Base-by-base conservation (phyloP, 2,329 filamentous ascomycete species). In the Monascus ruber region DNA sequence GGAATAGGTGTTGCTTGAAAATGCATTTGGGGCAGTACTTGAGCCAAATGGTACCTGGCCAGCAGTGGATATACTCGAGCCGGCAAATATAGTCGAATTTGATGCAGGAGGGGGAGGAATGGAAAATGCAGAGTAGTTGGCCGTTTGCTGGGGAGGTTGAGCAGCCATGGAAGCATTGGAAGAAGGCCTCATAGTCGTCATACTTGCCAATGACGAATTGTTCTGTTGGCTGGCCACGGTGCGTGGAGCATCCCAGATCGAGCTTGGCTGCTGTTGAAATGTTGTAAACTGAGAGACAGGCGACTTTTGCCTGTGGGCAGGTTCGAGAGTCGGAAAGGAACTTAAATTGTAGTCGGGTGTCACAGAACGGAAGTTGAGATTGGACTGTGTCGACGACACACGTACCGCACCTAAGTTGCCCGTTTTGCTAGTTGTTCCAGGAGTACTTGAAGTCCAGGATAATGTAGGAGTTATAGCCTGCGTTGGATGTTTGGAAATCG, bases 261-360 rank as follows among this genome's bases (percentile, higher is more conserved):
- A 43, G n/a, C 52, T 45, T n/a, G 55, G 50, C 32, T 54, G 54
- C 37, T 61, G 59, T 44, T 57, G 47, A 26, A 50, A 31, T 40
- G 57, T 48, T 36, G 56, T 53, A 7, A 47, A 38, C 26, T 48
- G 43, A 6, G 47, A 10, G 5, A 56, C 48, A 4, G 54, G 55
- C 27, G 56, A 55, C 26, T 48, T 48, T 40, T 59, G 55, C 34
- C 58, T 56, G 35, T 62, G 46, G 27, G 48, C 44, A 29, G 69
- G 69, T 36, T 66, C 56, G 26, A 72, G 55, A n/a, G 65, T 55
- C n/a, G 69, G 63, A 43, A 72, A 71, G 6, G 57, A 60, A 37
- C 58, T 66, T 37, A 73, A 50, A 27, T 61, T 67, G 39, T 65
- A 66, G 51, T 75, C 71, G 6, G 72, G 70, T 7, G 72, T 74